Evolutionary conservation across 495 filamentous ascomycete species (phyloP).

Genomic region (Hypoxylon lenormandii): DNA sequence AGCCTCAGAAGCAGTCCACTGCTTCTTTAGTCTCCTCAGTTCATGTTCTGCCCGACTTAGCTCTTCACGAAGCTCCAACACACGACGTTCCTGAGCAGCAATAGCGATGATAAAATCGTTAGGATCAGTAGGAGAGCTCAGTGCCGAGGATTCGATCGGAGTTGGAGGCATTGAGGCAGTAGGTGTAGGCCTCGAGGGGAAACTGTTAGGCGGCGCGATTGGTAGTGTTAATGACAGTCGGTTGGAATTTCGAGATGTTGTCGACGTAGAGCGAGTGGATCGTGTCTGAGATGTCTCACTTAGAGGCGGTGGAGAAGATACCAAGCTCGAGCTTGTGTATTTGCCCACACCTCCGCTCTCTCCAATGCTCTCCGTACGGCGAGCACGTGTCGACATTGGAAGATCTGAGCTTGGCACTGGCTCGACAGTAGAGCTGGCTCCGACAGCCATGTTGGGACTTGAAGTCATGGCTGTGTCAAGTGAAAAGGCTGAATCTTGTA

Average conservation of each 20-base stretch:
- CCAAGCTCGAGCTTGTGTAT: constrained; percentile 40
- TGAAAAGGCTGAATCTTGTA: constrained; percentile 46
- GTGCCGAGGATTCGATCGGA: constrained; percentile 55
- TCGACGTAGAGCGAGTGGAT: constrained; percentile 66
- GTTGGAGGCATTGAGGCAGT: constrained; percentile 62
- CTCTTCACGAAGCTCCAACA: constrained; percentile 91
- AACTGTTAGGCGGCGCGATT: constrained; percentile 62
- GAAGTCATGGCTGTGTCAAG: constrained; percentile 52
- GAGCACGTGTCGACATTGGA: constrained; percentile 30
- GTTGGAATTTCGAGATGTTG: constrained; percentile 73
- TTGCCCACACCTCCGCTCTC: constrained; percentile 36
- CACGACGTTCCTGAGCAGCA: constrained; percentile 90
- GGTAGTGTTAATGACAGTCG: constrained; percentile 85
- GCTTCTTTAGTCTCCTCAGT: constrained; percentile 79
- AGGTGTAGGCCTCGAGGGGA: constrained; percentile 60
- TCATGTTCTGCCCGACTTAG: constrained; percentile 82
- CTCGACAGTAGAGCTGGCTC: constrained; percentile 17
- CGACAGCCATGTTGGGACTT: constrained; percentile 31
- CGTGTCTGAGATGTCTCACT: constrained; percentile 57
- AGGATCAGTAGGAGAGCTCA: constrained; percentile 71
- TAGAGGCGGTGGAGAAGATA: constrained; percentile 41
- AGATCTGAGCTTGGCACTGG: constrained; percentile 27
- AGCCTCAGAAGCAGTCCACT: constrained; percentile 81
- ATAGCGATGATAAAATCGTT: constrained; percentile 86
- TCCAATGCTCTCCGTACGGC: constrained; percentile 34